Conservation (phyloP, 2,329 filamentous ascomycete species). For the Aspergillus sp. region DNA sequence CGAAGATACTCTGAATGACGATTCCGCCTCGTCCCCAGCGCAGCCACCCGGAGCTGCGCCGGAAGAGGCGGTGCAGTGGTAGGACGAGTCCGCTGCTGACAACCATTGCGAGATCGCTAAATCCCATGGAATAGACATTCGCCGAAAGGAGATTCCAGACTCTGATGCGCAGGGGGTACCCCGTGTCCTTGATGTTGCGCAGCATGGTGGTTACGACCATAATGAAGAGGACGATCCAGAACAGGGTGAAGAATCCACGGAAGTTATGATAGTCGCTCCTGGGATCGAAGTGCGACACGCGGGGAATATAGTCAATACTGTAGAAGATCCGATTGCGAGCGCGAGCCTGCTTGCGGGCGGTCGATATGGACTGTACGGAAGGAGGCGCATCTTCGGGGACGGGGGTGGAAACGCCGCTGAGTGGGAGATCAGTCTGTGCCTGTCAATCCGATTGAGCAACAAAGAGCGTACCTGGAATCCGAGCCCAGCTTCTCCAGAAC, state of each 20-base stretch:
- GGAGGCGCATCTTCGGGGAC: conserved; percentile 88
- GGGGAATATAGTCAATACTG: conserved; percentile 83
- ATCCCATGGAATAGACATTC: conserved; percentile 81
- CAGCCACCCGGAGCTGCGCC: conserved; percentile 55
- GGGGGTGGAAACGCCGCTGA: conserved; percentile 78
- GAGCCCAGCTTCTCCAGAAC: conserved; percentile 29
- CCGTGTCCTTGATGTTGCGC: conserved; percentile 90
- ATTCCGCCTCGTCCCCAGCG: conserved; percentile 79
- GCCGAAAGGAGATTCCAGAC: conserved; percentile 87
- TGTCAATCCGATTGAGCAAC: not conserved
- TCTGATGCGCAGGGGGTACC: conserved; percentile 76
- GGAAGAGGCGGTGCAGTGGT: conserved; percentile 69
- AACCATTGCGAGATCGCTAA: conserved; percentile 86
- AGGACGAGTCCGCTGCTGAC: conserved; percentile 68
- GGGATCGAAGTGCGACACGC: conserved; percentile 94
- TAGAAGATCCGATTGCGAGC: conserved; percentile 85
- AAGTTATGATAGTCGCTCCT: conserved; percentile 91
- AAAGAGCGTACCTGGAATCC: conserved; percentile 35
- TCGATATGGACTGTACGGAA: conserved; percentile 81
- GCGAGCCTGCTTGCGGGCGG: conserved; percentile 77
- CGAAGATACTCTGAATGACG: conserved; percentile 77
- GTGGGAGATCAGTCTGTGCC: not conserved
- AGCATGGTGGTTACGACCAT: conserved; percentile 96
- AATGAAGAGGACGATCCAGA: conserved; percentile 95
- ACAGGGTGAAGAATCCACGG: conserved; percentile 94